These are phyloP conservation scores for Jaltomata sinuosa DNA, from an alignment of 257 asterid genomes.

Conservation along the genomic window DNA sequence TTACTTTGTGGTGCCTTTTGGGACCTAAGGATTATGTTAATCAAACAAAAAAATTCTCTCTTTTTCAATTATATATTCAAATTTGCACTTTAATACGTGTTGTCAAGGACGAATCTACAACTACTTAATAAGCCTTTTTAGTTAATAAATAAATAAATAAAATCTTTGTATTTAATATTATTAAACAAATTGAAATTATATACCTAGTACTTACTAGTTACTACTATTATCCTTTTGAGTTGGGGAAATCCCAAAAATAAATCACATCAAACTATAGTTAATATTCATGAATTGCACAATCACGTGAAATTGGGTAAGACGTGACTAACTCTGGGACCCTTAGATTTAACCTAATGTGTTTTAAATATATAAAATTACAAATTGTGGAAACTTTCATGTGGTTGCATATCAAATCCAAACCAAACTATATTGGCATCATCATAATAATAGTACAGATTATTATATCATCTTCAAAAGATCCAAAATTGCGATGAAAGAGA, in stretches of 20 bases:
- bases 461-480: conserved; percentile 14
- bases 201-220: background rate
- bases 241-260: background rate
- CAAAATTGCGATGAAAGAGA: background rate
- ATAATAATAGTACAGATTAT: conserved; percentile 3
- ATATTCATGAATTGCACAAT: background rate
- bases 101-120: background rate
- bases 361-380: background rate
- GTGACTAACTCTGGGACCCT: background rate
- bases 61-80: background rate
- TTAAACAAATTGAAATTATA: background rate
- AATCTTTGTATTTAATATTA: background rate
- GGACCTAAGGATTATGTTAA: background rate
- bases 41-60: background rate
- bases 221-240: background rate
- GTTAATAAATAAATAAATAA: background rate
- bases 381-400: background rate
- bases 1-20: background rate
- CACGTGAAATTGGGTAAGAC: background rate
- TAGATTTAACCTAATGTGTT: conserved; percentile 1
- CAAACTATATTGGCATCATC: background rate
- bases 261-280: background rate
- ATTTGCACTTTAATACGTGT: background rate
- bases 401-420: conserved; percentile 1
- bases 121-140: background rate